Percentiles rank a stretch among this genome's conserved stretches.
These are phyloP conservation scores for Heterobasidion irregulare DNA, from an alignment of 1,284 basidiomycete genomes.

Conservation along the genomic window DNA sequence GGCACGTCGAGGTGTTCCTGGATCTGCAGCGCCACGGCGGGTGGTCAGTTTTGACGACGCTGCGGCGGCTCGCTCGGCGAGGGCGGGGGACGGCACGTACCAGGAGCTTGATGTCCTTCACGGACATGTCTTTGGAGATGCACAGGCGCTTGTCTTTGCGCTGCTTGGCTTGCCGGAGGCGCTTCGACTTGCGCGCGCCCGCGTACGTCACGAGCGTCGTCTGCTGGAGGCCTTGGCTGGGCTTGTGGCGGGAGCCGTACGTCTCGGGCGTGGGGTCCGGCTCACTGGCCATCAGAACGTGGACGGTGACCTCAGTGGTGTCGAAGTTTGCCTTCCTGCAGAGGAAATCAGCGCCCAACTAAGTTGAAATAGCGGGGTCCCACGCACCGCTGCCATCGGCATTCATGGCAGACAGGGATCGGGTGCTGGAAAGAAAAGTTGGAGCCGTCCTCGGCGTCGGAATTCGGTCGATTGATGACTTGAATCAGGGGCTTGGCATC, in stretches of 20 bases:
- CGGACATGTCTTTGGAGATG: constrained; percentile 54
- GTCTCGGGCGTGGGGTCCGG: constrained; percentile 21
- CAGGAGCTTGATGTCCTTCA: constrained; percentile 71
- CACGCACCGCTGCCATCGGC: constrained; percentile 50
- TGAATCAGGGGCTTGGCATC: constrained; percentile 46
- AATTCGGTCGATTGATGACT: constrained; percentile 30
- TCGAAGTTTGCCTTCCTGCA: constrained; percentile 25
- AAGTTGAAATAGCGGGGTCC: background rate
- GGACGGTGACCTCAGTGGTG: constrained; percentile 25
- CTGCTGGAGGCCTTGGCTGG: constrained; percentile 8
- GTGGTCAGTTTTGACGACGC: background rate
- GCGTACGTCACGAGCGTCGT: constrained; percentile 22
- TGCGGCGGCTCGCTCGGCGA: background rate
- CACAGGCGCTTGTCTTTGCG: constrained; percentile 40
- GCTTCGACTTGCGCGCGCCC: constrained; percentile 49
- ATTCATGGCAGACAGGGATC: constrained; percentile 49
- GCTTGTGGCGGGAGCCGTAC: constrained; percentile 9
- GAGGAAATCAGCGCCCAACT: constrained; percentile 1
- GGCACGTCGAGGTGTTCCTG: constrained; percentile 55
- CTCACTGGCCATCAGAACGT: constrained; percentile 21
- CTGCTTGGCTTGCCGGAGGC: constrained; percentile 48
- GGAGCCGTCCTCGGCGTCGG: constrained; percentile 15
- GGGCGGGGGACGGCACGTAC: constrained; percentile 28
- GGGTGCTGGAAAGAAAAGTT: constrained; percentile 32
- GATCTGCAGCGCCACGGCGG: constrained; percentile 27